Evolutionary conservation across 2,329 filamentous ascomycete species (phyloP).

Genomic region (Elsinoe necatrix): DNA sequence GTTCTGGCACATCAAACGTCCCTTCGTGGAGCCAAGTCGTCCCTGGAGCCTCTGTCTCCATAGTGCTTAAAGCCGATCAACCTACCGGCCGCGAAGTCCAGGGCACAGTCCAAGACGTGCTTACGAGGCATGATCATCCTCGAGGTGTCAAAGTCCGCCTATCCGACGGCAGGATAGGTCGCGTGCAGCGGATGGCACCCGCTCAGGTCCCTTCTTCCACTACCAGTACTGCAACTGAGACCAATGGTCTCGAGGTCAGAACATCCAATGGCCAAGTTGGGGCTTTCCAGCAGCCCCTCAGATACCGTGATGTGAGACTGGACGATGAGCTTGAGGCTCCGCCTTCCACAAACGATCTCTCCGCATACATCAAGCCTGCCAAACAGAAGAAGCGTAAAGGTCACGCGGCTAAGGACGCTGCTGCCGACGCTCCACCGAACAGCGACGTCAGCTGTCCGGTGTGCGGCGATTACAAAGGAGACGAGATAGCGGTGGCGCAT

Average conservation of each 20-base stretch:
- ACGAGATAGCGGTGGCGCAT: slow-evolving; percentile 58
- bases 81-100: slow-evolving; percentile 62
- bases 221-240: slow-evolving; percentile 21
- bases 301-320: slow-evolving; percentile 18
- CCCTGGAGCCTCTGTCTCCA: slow-evolving; percentile 57
- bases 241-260: background rate
- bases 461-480: slow-evolving; percentile 57
- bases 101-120: slow-evolving; percentile 57
- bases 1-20: background rate
- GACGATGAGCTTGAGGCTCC: slow-evolving; percentile 28
- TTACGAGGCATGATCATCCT: slow-evolving; percentile 67
- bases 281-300: slow-evolving; percentile 2
- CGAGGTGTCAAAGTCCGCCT: slow-evolving; percentile 72
- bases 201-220: slow-evolving; percentile 1
- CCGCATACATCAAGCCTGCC: slow-evolving; percentile 42
- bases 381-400: slow-evolving; percentile 26
- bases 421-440: slow-evolving; percentile 18
- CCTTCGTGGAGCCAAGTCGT: slow-evolving; percentile 38
- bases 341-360: slow-evolving; percentile 40
- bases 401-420: slow-evolving; percentile 16
- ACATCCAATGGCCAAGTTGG: background rate
- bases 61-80: slow-evolving; percentile 69
- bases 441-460: slow-evolving; percentile 49
- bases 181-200: slow-evolving; percentile 56
- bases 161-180: slow-evolving; percentile 60